Conservation (phyloP, 805 yeast genomes). For the Suhomyces kilbournensis region DNA sequence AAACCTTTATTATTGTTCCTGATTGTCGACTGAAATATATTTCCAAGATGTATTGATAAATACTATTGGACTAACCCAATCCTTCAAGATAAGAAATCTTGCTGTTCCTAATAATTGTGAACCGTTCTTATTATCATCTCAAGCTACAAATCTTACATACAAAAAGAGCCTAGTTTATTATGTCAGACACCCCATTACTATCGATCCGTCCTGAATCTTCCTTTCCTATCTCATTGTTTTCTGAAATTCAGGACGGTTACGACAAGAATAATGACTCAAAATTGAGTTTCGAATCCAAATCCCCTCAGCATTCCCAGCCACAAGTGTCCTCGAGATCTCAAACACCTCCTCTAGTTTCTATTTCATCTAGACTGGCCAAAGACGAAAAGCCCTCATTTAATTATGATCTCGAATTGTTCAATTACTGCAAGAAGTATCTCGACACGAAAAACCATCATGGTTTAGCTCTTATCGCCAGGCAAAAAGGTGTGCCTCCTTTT, state of each 20-base stretch:
- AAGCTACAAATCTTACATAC: not conserved
- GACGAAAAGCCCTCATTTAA: slow-evolving; percentile 23
- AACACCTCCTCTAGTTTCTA: not conserved
- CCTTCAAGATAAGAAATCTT: not conserved
- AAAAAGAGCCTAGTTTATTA: not conserved
- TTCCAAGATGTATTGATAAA: not conserved
- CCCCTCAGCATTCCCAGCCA: not conserved
- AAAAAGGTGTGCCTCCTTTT: slow-evolving; percentile 80
- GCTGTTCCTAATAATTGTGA: not conserved
- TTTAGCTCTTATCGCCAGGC: slow-evolving; percentile 76
- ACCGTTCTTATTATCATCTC: not conserved
- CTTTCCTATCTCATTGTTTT: not conserved
- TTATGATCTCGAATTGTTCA: slow-evolving; percentile 46
- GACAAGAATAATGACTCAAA: not conserved
- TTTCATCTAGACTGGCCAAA: not conserved
- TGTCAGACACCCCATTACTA: slow-evolving; percentile 3
- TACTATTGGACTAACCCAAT: not conserved
- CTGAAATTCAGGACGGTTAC: not conserved
- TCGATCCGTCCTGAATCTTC: not conserved
- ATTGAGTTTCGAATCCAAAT: not conserved
- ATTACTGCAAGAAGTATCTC: slow-evolving; percentile 55
- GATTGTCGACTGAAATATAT: not conserved
- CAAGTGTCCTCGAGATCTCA: not conserved
- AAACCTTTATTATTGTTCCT: not conserved
- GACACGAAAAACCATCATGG: slow-evolving; percentile 65